phyloP scores from a whole-genome alignment of 2,329 filamentous ascomycete species.

The Venturia asperata region DNA sequence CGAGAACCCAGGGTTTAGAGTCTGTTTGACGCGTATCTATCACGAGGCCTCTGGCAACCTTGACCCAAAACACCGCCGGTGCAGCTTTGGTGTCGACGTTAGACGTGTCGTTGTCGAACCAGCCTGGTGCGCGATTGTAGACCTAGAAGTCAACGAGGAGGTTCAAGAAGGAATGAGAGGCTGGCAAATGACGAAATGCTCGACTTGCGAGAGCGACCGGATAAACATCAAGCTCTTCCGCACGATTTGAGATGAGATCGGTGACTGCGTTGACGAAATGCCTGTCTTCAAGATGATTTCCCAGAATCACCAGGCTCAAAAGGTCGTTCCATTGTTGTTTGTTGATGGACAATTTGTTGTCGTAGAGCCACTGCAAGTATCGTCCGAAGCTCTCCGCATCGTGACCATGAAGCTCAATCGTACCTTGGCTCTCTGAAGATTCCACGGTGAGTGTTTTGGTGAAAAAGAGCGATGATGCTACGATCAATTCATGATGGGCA shows the following conservation, averaged over 20 bases:
- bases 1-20: neutral
- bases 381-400: neutral
- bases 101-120: neutral
- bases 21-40: neutral
- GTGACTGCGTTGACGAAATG: neutral
- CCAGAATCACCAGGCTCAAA: neutral
- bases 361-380: neutral
- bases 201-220: neutral
- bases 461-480: neutral
- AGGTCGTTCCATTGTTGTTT: neutral
- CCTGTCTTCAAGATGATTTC: neutral
- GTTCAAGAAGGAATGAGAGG: neutral
- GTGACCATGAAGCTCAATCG: neutral
- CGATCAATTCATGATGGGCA: neutral
- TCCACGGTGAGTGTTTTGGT: neutral
- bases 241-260: neutral
- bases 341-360: neutral
- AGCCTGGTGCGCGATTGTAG: neutral
- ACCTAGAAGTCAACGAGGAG: neutral
- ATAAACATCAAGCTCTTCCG: neutral
- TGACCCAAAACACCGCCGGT: neutral
- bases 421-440: neutral
- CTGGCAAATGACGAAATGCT: neutral
- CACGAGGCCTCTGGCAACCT: neutral
- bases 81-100: neutral